A percentile compares a stretch with the other conserved stretches of the same genome.
These are phyloP conservation scores for Aegilops tauschii DNA, from an alignment of 176 grass and related monocot genomes.

Conservation along the genomic window DNA sequence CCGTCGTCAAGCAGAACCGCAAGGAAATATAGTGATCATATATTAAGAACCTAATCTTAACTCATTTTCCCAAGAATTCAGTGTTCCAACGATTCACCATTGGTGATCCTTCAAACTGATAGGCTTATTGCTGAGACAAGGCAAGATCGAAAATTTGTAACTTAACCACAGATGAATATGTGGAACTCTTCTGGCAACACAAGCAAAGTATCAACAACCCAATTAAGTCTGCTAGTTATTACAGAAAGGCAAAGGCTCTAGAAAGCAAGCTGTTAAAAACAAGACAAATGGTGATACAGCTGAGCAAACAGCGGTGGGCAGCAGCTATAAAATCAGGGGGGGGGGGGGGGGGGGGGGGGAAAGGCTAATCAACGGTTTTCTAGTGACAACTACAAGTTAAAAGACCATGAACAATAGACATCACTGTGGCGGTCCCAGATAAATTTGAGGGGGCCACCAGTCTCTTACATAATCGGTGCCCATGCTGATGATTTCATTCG, in stretches of 20 bases:
- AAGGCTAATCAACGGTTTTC: slow-evolving; percentile 31
- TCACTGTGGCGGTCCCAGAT: slow-evolving; percentile 27
- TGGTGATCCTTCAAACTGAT: too few relatives aligned
- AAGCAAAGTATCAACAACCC: not conserved
- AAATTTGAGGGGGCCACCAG: not conserved
- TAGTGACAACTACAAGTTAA: slow-evolving; percentile 44
- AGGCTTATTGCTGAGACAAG: not conserved
- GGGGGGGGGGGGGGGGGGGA: not conserved
- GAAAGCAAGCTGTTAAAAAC: slow-evolving; percentile 27
- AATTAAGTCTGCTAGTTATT: slow-evolving; percentile 35
- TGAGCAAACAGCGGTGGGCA: not conserved
- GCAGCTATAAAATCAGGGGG: slow-evolving; percentile 30
- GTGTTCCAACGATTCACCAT: too few relatives aligned
- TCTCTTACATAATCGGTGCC: slow-evolving; percentile 14
- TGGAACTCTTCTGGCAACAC: slow-evolving; percentile 23
- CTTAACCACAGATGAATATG: not conserved
- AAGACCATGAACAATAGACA: slow-evolving; percentile 40
- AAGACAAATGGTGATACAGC: slow-evolving; percentile 14
- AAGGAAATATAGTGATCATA: too few relatives aligned
- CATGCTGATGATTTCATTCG: slow-evolving; percentile 41
- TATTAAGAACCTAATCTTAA: too few relatives aligned
- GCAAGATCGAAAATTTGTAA: not conserved
- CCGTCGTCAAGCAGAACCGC: too few relatives aligned
- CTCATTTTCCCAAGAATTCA: too few relatives aligned
- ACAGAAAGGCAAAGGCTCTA: slow-evolving; percentile 27